A percentile compares a stretch with the other conserved stretches of the same genome.
Evolutionary conservation across 805 yeast genomes (phyloP).

Genomic region (Metschnikowia lachancei): DNA sequence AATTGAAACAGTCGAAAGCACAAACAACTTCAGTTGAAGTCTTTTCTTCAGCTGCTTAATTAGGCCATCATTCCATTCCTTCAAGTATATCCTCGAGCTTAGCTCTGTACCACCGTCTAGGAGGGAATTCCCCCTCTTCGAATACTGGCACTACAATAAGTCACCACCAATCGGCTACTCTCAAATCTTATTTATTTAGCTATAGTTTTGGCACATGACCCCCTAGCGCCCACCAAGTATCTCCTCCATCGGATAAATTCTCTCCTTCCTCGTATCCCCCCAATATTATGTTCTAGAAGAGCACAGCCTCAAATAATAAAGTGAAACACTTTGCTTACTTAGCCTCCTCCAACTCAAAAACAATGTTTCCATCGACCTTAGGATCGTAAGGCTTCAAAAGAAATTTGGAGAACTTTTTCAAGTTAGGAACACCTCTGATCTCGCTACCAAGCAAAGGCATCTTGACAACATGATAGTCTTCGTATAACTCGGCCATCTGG

Average conservation of each 20-base stretch:
- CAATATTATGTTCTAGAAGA: too few relatives aligned
- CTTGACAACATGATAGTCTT: conserved; percentile 93
- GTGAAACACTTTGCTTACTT: conserved; percentile 21
- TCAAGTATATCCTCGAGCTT: too few relatives aligned
- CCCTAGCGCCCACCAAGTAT: background rate
- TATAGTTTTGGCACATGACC: background rate
- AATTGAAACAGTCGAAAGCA: too few relatives aligned
- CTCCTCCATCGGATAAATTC: background rate
- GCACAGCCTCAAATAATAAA: too few relatives aligned
- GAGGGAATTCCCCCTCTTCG: too few relatives aligned
- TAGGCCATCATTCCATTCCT: too few relatives aligned
- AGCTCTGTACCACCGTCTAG: too few relatives aligned
- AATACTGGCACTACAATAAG: too few relatives aligned
- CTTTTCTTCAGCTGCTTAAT: too few relatives aligned
- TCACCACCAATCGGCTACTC: too few relatives aligned
- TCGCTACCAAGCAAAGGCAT: conserved; percentile 95
- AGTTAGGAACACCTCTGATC: conserved; percentile 86
- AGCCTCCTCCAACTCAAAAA: conserved; percentile 52
- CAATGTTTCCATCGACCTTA: conserved; percentile 49
- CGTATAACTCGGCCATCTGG: conserved; percentile 94
- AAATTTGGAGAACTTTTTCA: conserved; percentile 79
- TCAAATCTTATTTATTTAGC: background rate
- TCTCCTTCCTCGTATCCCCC: too few relatives aligned
- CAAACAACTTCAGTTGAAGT: too few relatives aligned
- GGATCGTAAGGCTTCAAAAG: conserved; percentile 77